A percentile compares a stretch with the other conserved stretches of the same genome.
These are phyloP conservation scores for Mrakia hoshinonis DNA, from an alignment of 768 basidiomycete genomes.

Conservation along the genomic window DNA sequence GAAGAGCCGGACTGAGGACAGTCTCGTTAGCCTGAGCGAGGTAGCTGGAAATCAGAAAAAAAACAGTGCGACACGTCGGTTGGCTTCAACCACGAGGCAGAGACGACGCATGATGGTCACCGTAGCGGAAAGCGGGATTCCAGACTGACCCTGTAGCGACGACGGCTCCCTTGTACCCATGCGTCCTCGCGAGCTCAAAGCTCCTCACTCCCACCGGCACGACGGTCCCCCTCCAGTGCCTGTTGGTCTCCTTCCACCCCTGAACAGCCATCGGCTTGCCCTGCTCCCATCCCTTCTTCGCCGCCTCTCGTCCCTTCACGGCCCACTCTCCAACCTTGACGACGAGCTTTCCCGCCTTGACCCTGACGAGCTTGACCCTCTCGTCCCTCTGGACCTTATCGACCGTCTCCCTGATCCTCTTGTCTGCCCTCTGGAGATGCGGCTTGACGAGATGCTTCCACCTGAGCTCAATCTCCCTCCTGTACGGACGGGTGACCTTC, in stretches of 20 bases:
- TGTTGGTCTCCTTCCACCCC: background rate
- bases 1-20: background rate
- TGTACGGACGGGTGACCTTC: background rate
- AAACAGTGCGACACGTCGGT: background rate
- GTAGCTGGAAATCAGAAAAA: background rate
- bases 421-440: slow-evolving; percentile 34
- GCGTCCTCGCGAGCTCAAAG: background rate
- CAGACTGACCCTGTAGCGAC: background rate
- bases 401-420: background rate
- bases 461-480: slow-evolving; percentile 29
- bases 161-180: background rate
- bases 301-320: background rate
- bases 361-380: background rate
- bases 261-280: background rate
- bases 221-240: background rate
- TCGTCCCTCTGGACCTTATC: background rate
- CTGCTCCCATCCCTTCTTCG: slow-evolving; percentile 2
- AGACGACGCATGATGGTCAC: background rate
- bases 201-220: background rate
- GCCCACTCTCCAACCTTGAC: too few species aligned
- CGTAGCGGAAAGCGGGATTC: too few species aligned
- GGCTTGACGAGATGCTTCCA: slow-evolving; percentile 35
- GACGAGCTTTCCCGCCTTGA: background rate
- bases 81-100: too few species aligned
- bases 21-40: background rate